Evolutionary conservation across 148 eudicot species (phyloP).

Genomic region (Amaranthus palmeri): DNA sequence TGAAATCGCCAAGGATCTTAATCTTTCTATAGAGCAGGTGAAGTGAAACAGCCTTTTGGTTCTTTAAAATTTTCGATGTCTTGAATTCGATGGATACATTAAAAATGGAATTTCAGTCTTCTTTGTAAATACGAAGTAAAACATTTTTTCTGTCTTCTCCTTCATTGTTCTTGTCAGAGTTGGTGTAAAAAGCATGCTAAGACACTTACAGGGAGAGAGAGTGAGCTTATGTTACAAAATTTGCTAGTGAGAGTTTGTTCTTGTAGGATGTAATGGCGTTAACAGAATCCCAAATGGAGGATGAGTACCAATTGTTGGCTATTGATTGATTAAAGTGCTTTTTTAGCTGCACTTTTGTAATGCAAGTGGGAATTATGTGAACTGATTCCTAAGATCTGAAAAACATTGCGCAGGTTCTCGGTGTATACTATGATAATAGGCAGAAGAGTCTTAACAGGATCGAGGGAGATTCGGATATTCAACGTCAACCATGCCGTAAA

Average conservation of each 20-base stretch:
- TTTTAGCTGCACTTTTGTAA: slow-evolving; percentile 2
- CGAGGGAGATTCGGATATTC: slow-evolving; percentile 34
- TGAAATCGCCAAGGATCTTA: slow-evolving; percentile 78
- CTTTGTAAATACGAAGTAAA: not conserved
- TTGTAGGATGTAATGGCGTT: not conserved
- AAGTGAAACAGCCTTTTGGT: slow-evolving; percentile 28
- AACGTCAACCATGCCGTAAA: slow-evolving; percentile 40
- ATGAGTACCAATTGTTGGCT: not conserved
- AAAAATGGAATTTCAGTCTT: not conserved
- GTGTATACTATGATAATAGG: slow-evolving; percentile 77
- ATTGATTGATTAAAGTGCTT: not conserved
- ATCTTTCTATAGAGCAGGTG: slow-evolving; percentile 89
- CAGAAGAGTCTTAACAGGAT: slow-evolving; percentile 44
- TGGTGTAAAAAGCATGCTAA: not conserved
- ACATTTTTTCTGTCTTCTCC: not conserved
- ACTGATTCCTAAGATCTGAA: slow-evolving; percentile 7
- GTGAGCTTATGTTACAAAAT: not conserved
- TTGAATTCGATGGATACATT: not conserved
- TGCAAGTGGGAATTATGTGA: not conserved
- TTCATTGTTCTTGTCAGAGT: not conserved
- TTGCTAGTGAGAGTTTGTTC: not conserved
- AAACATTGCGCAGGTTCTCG: slow-evolving; percentile 70
- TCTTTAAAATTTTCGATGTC: slow-evolving; percentile 5
- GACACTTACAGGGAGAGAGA: not conserved
- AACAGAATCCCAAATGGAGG: not conserved